These are phyloP conservation scores for Sarocladiaceae sp. DNA, from an alignment of 2,329 filamentous ascomycete species.

Conservation along the genomic window DNA sequence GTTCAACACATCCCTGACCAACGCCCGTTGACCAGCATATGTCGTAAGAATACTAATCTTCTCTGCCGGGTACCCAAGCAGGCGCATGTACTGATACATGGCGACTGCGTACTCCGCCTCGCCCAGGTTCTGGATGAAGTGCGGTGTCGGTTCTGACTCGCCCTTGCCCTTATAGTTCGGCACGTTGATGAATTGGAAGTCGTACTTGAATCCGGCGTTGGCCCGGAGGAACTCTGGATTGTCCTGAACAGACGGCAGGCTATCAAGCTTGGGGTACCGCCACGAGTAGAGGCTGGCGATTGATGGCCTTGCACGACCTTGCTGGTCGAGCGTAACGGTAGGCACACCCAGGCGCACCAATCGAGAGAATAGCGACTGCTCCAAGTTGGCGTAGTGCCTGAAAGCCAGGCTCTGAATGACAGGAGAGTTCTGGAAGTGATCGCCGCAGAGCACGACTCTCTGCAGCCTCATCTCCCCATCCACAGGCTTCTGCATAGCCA, in stretches of 20 bases:
- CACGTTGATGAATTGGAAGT: conserved; percentile 96
- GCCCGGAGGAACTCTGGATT: conserved; percentile 67
- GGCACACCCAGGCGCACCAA: conserved; percentile 91
- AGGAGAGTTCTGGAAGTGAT: conserved; percentile 94
- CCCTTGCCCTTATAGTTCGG: conserved; percentile 86
- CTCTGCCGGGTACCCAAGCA: conserved; percentile 80
- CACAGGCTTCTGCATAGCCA: conserved; percentile 80
- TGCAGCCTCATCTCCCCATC: conserved; percentile 71
- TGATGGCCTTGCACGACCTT: conserved; percentile 81
- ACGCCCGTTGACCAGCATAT: conserved; percentile 84
- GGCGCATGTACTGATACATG: conserved; percentile 93
- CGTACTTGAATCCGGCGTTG: conserved; percentile 87
- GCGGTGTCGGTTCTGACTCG: conserved; percentile 82
- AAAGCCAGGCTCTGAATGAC: conserved; percentile 93
- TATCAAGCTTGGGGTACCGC: conserved; percentile 77
- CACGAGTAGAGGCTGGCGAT: conserved; percentile 89
- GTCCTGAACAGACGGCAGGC: conserved; percentile 67
- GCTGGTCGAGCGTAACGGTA: conserved; percentile 80
- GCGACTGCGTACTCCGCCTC: conserved; percentile 97
- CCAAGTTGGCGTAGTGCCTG: conserved; percentile 89
- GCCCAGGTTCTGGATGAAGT: conserved; percentile 94
- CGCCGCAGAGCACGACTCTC: conserved; percentile 85
- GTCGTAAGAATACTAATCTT: conserved; percentile 87
- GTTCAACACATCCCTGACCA: conserved; percentile 79
- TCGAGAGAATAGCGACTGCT: conserved; percentile 90